Percentiles rank a stretch among this genome's conserved stretches.
Evolutionary conservation across 148 eudicot genomes (phyloP).

Genomic region (Bassia scoparia): DNA sequence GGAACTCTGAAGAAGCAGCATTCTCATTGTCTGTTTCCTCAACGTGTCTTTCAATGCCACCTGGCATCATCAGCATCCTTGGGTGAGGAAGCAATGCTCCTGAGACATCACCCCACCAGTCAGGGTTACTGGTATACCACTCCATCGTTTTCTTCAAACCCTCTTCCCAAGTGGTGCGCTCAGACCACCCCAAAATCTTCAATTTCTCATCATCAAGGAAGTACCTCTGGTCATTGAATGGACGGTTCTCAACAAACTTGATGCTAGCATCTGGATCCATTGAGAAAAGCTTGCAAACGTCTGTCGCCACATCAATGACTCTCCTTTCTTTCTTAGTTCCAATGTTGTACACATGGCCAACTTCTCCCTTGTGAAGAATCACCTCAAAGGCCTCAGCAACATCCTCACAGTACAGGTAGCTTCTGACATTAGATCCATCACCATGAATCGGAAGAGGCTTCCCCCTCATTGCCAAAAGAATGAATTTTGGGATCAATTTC

Average conservation of each 20-base stretch:
- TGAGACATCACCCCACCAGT: constrained; percentile 82
- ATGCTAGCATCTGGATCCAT: constrained; percentile 45
- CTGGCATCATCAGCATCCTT: constrained; percentile 87
- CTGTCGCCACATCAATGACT: constrained; percentile 66
- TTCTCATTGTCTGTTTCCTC: constrained; percentile 50
- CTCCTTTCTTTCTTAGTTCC: constrained; percentile 72
- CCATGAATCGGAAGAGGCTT: constrained; percentile 69
- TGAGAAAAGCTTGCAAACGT: constrained; percentile 55
- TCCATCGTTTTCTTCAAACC: constrained; percentile 66
- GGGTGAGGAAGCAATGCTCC: constrained; percentile 82
- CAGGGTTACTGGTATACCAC: constrained; percentile 62
- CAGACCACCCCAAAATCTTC: constrained; percentile 66
- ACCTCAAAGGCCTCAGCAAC: constrained; percentile 87
- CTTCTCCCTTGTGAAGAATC: constrained; percentile 73
- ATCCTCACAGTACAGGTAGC: constrained; percentile 82
- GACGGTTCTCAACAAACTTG: constrained; percentile 69
- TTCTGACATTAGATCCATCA: constrained; percentile 75
- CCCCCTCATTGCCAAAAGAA: constrained; percentile 74
- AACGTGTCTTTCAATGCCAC: constrained; percentile 57
- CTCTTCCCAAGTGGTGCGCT: constrained; percentile 63
- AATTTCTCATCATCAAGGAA: constrained; percentile 65
- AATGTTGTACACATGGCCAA: constrained; percentile 76
- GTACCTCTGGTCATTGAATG: constrained; percentile 77
- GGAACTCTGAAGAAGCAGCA: constrained; percentile 30
- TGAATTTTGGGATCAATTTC: constrained; percentile 73